Evolutionary conservation across 2,329 filamentous ascomycete species (phyloP).

Genomic region (Calonectria hongkongensis): DNA sequence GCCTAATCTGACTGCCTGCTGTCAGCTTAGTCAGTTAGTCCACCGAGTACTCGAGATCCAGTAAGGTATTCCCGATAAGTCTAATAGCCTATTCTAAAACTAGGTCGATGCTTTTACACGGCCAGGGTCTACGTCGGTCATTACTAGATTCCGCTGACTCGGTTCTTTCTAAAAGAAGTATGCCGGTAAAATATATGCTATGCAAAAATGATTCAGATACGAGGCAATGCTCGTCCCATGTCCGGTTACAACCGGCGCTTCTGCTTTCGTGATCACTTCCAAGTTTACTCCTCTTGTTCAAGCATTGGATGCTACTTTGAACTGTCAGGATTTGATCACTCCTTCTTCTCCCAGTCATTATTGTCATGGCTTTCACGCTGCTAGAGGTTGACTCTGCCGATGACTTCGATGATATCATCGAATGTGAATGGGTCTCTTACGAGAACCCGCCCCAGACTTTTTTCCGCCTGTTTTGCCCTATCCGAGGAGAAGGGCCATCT

Average conservation of each 20-base stretch:
- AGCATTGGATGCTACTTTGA: background rate
- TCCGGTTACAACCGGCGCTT: background rate
- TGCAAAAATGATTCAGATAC: too few species aligned
- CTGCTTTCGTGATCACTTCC: background rate
- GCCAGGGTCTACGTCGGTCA: background rate
- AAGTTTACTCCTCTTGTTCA: background rate
- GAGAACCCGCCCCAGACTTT: conserved; percentile 45
- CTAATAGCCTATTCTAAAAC: background rate
- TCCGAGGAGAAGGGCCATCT: conserved; percentile 38
- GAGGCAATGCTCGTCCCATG: background rate
- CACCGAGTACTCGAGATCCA: background rate
- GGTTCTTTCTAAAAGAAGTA: background rate
- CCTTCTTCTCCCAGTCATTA: background rate
- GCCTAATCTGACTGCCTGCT: too few species aligned
- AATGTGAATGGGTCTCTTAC: conserved; percentile 46
- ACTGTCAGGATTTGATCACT: background rate
- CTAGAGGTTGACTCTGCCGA: conserved; percentile 41
- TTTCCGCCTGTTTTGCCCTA: conserved; percentile 50
- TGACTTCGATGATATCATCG: conserved; percentile 48
- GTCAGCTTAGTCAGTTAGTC: too few species aligned
- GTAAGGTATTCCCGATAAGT: background rate
- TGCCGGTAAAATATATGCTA: too few species aligned
- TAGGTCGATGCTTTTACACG: background rate
- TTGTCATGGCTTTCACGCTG: conserved; percentile 43
- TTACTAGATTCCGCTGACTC: background rate